Evolutionary conservation across 2,329 filamentous ascomycete species (phyloP), one percentile per base, ranked within the genome.

Genomic region (Atkinsonella hypoxylon): DNA sequence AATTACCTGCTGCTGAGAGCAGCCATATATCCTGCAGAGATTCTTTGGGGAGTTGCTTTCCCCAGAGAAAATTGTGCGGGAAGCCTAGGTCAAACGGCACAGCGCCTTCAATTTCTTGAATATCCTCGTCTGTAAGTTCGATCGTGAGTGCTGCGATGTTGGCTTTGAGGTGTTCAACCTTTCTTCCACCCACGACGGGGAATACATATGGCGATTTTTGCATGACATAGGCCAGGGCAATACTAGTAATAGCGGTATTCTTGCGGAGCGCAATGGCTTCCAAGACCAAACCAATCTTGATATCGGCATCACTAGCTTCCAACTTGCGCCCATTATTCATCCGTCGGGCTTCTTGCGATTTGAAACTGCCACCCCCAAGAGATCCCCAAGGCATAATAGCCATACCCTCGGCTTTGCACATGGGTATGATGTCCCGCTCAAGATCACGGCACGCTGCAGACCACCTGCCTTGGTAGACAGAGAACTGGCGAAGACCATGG

Each of bases 151-250:
- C 82, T 58, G 83, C 77, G 56, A 89, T 83, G 59, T 88, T 89
- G 51, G 73, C 74, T 60, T 82, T 77, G 40, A 90, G 68, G 61
- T 89, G 84, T 47, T 83, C 78, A 10, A 86, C 64, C 57, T 81
- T 88, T 11, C 84, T 75, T 0, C 82, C 82, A 11, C 85, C 85
- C 4, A 88, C 71, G 40, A 89, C 80, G 1, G 86, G 86, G 60
- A 87, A 87, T 12, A 89, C 81, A 58, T 87, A 80, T 0, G 83
- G 78, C 0, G 81, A 71, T 67, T 89, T 88, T 56, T 80, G 75
- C 73, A 86, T 76, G 13, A 89, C 80, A 60, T 89, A 89, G 2
- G 85, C 85, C 22, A 89, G 66, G 9, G 85, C 85, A 51, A 77
- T 63, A 54, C 70, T 72, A 15, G 71, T 74, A 55, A 75, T 66